Conservation (phyloP, 2,329 filamentous ascomycete species). For the Ophiocordyceps camponoti-floridani region DNA sequence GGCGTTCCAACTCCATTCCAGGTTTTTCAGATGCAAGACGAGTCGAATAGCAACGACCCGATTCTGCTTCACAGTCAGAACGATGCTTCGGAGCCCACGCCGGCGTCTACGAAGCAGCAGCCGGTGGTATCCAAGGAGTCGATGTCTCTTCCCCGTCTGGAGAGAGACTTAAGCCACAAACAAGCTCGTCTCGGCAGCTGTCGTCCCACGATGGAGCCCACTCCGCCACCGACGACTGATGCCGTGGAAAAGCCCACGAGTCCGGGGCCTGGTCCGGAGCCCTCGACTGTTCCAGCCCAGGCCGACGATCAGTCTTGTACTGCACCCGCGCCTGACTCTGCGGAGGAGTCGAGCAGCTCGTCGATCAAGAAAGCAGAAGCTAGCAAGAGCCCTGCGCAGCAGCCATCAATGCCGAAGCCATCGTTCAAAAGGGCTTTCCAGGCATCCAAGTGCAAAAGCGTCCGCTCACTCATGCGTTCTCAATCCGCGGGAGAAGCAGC, state of each 20-base stretch:
- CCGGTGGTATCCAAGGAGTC: conserved; percentile 2
- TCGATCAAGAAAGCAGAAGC: not conserved
- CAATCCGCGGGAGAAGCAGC: conserved; percentile 16
- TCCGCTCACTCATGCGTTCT: conserved; percentile 14
- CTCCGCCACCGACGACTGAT: conserved; percentile 21
- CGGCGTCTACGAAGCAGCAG: conserved; percentile 1
- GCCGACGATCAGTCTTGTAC: not conserved
- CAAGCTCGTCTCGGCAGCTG: conserved; percentile 5
- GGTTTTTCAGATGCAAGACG: conserved; percentile 21
- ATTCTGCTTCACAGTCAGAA: conserved; percentile 18
- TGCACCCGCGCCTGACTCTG: not conserved
- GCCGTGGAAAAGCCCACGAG: conserved; percentile 14
- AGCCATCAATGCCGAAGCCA: conserved; percentile 1
- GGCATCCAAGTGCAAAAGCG: conserved; percentile 4
- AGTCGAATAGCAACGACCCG: conserved; percentile 15
- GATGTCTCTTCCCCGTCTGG: conserved; percentile 7
- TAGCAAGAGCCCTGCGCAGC: not conserved
- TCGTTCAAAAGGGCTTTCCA: conserved; percentile 1
- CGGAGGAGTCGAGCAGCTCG: not conserved
- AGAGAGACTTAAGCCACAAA: conserved; percentile 5
- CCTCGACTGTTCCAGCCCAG: not conserved
- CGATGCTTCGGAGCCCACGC: conserved; percentile 6
- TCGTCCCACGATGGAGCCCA: conserved; percentile 13
- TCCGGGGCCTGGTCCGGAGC: conserved; percentile 3
- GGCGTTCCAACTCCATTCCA: conserved; percentile 19